A percentile compares a stretch with the other conserved stretches of the same genome.
Evolutionary conservation across 164 flowering plant genomes (phyloP).

Genomic region (Cinnamomum chago): DNA sequence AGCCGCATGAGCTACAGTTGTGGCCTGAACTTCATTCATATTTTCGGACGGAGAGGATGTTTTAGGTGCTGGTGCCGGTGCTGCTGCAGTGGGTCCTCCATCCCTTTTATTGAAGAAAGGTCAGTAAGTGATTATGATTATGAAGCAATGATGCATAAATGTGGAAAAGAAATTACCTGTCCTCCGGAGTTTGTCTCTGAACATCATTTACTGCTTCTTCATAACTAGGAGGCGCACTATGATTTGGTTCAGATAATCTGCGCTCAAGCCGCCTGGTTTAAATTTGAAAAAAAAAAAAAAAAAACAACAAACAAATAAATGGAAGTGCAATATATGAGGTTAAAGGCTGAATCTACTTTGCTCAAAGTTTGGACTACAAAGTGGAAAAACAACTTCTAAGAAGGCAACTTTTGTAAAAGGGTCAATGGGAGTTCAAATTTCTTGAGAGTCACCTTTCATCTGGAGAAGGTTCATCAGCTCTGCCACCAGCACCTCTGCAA

Average conservation of each 20-base stretch:
- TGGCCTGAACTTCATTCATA: constrained; percentile 27
- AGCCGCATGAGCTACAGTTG: constrained; percentile 24
- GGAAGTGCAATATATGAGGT: not conserved
- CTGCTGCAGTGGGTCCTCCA: constrained; percentile 43
- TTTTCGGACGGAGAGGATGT: not conserved
- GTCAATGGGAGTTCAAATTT: not conserved
- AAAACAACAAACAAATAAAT: constrained; percentile 1
- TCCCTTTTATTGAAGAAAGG: constrained; percentile 35
- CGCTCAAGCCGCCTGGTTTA: constrained; percentile 46
- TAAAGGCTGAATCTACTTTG: not conserved
- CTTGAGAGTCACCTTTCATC: constrained; percentile 59
- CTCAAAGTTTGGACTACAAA: not conserved
- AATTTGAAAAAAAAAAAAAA: constrained; percentile 7
- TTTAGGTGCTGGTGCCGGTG: constrained; percentile 17
- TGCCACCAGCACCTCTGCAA: constrained; percentile 61
- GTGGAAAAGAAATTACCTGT: constrained; percentile 41
- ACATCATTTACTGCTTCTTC: constrained; percentile 72
- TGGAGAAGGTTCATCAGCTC: constrained; percentile 68
- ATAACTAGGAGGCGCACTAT: constrained; percentile 87
- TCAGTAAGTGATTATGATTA: constrained; percentile 13
- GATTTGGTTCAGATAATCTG: constrained; percentile 70
- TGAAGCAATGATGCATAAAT: not conserved
- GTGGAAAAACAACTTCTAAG: not conserved
- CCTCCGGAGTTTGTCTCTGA: constrained; percentile 54
- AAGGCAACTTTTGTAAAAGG: not conserved